Evolutionary conservation across 768 basidiomycete genomes (phyloP).

Genomic region (Podaxis sp.): DNA sequence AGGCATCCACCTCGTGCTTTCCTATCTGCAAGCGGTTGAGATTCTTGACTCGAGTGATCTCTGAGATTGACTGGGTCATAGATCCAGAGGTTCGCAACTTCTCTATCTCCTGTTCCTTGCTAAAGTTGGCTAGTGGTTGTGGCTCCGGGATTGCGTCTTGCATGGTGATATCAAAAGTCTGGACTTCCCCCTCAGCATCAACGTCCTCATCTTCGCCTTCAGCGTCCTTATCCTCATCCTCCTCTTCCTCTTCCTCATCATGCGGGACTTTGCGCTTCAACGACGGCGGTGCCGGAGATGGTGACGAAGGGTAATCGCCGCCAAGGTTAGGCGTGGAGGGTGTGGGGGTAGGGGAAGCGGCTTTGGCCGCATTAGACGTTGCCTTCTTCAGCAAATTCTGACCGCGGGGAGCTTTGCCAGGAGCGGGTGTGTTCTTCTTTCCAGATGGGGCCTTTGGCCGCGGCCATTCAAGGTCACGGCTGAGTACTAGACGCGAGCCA

Average conservation of each 20-base stretch:
- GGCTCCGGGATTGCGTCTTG: slow-evolving; percentile 51
- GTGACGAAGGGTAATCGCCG: slow-evolving; percentile 44
- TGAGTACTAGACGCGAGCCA: slow-evolving; percentile 81
- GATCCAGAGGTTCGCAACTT: slow-evolving; percentile 96
- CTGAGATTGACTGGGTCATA: slow-evolving; percentile 98
- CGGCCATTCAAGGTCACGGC: slow-evolving; percentile 92
- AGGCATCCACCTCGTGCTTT: slow-evolving; percentile 96
- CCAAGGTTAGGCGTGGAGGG: slow-evolving; percentile 52
- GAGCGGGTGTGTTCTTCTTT: slow-evolving; percentile 50
- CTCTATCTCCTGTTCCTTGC: slow-evolving; percentile 98
- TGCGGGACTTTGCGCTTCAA: slow-evolving; percentile 70
- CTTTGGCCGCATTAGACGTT: slow-evolving; percentile 62
- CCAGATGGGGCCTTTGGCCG: slow-evolving; percentile 69
- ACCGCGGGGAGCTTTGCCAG: slow-evolving; percentile 51
- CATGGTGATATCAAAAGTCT: slow-evolving; percentile 64
- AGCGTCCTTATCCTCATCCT: slow-evolving; percentile 51
- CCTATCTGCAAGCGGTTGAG: slow-evolving; percentile 96
- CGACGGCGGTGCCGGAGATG: slow-evolving; percentile 52
- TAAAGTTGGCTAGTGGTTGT: slow-evolving; percentile 65
- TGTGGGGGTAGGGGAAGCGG: slow-evolving; percentile 58
- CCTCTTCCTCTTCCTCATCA: slow-evolving; percentile 67
- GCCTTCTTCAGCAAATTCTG: slow-evolving; percentile 64
- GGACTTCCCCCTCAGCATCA: slow-evolving; percentile 72
- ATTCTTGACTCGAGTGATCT: slow-evolving; percentile 98
- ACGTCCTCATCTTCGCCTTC: slow-evolving; percentile 62